Conservation (phyloP, 805 yeast species). For the Metschnikowia kunwiensis region DNA sequence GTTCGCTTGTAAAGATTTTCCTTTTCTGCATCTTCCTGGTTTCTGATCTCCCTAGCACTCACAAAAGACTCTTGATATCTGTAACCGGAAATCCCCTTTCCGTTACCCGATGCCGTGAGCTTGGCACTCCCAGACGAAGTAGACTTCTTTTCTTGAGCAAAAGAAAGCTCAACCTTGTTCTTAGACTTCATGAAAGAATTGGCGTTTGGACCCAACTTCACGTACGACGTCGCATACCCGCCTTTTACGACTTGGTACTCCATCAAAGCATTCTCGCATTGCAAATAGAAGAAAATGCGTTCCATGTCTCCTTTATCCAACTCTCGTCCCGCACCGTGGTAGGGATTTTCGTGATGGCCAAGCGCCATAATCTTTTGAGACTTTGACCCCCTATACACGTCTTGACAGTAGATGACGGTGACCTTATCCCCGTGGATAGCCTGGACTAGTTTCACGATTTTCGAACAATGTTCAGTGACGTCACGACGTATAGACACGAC, state of each 20-base stretch:
- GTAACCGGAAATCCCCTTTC: slow-evolving; percentile 16
- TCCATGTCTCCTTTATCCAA: slow-evolving; percentile 70
- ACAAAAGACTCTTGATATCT: slow-evolving; percentile 26
- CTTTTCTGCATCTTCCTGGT: slow-evolving; percentile 12
- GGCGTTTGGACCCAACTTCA: slow-evolving; percentile 60
- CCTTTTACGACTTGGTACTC: slow-evolving; percentile 73
- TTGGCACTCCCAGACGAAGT: neutral
- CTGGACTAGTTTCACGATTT: slow-evolving; percentile 58
- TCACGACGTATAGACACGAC: slow-evolving; percentile 52
- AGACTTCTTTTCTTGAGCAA: slow-evolving; percentile 29
- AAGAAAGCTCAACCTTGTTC: slow-evolving; percentile 50
- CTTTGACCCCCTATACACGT: slow-evolving; percentile 72
- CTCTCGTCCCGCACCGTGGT: slow-evolving; percentile 68
- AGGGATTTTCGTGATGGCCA: slow-evolving; percentile 59
- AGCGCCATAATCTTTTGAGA: slow-evolving; percentile 55
- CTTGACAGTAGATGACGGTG: slow-evolving; percentile 78
- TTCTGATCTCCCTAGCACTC: slow-evolving; percentile 22
- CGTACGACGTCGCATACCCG: slow-evolving; percentile 79
- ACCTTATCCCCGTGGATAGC: slow-evolving; percentile 56
- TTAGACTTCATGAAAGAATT: slow-evolving; percentile 42
- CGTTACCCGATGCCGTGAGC: slow-evolving; percentile 14
- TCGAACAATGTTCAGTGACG: slow-evolving; percentile 61
- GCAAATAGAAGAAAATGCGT: slow-evolving; percentile 74
- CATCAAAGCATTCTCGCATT: slow-evolving; percentile 59
- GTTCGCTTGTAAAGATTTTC: slow-evolving; percentile 7